phyloP scores from a whole-genome alignment of 192 early-diverging fungal genomes.

The Linnemannia hyalina region DNA sequence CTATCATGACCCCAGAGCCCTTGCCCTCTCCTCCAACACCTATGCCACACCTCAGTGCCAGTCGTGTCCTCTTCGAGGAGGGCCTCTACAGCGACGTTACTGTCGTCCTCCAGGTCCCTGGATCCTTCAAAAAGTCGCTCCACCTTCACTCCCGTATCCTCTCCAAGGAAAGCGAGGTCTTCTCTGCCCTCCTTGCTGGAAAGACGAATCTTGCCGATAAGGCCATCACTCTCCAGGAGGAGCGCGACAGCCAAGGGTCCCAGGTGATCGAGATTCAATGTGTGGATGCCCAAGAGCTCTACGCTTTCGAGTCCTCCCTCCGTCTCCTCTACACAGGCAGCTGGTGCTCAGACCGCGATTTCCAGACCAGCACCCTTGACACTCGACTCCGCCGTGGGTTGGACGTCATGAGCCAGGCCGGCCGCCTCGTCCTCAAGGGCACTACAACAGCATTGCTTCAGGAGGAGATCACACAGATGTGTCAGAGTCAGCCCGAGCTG shows the following conservation, averaged over 20 bases:
- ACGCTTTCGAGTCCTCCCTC: conserved; percentile 47
- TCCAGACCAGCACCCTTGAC: conserved; percentile 45
- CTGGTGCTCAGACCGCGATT: conserved; percentile 56
- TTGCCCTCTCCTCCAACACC: conserved; percentile 40
- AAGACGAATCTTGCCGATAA: conserved; percentile 28
- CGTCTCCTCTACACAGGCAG: conserved; percentile 48
- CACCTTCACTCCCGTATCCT: conserved; percentile 45
- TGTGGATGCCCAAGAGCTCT: conserved; percentile 48
- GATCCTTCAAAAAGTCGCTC: conserved; percentile 42
- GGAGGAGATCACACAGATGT: conserved; percentile 54
- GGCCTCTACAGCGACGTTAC: conserved; percentile 55
- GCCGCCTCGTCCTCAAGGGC: conserved; percentile 41
- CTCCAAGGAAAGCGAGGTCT: conserved; percentile 44
- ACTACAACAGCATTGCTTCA: conserved; percentile 44
- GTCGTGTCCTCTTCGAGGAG: conserved; percentile 50
- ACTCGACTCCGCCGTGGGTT: conserved; percentile 46
- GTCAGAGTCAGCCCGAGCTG: conserved; percentile 43
- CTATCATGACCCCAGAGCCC: conserved; percentile 45
- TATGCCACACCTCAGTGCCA: conserved; percentile 53
- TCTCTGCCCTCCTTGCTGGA: conserved; percentile 35
- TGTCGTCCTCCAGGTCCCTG: conserved; percentile 43
- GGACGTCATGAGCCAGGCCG: conserved; percentile 53
- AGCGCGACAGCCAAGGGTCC: conserved; percentile 28
- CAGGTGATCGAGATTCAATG: conserved; percentile 51
- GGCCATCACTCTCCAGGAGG: conserved; percentile 38